Percentiles rank a stretch among this genome's conserved stretches.
Evolutionary conservation across 441 rosid species (phyloP).

Genomic region (Francoa sonchifolia): DNA sequence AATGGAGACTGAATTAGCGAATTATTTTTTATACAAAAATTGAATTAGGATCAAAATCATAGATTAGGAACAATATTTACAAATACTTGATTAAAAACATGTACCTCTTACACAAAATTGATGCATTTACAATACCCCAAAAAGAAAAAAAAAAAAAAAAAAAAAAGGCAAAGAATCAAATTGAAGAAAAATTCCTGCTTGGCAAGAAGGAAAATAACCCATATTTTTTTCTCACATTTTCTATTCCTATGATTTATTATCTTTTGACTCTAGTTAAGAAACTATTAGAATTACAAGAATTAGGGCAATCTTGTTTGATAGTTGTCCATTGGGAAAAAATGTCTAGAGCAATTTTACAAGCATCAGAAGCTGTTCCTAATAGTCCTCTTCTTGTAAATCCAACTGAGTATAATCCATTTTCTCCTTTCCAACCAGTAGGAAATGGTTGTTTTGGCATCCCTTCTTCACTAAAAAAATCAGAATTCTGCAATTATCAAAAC

Average conservation of each 20-base stretch:
- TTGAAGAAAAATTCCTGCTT: background rate
- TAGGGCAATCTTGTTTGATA: slow-evolving; percentile 10
- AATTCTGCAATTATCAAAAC: slow-evolving; percentile 27
- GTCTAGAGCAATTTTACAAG: slow-evolving; percentile 59
- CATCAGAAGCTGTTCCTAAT: slow-evolving; percentile 62
- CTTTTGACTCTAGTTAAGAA: background rate
- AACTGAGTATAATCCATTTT: slow-evolving; percentile 61
- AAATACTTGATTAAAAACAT: too few species aligned
- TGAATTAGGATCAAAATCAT: background rate
- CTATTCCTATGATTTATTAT: background rate
- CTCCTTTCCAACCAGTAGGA: slow-evolving; percentile 88
- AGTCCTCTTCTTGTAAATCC: slow-evolving; percentile 87
- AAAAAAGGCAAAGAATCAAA: background rate
- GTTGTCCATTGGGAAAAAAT: slow-evolving; percentile 45
- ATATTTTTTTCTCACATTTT: background rate
- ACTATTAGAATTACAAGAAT: slow-evolving; percentile 28
- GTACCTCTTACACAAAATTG: slow-evolving; percentile 23
- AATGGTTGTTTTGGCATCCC: slow-evolving; percentile 82
- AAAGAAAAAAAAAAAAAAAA: background rate
- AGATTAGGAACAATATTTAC: background rate
- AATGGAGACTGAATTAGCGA: background rate
- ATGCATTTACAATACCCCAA: slow-evolving; percentile 28
- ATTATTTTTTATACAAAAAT: background rate
- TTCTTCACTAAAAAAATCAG: slow-evolving; percentile 55
- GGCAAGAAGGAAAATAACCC: too few species aligned